Evolutionary conservation across 345 rosid species (phyloP).

Genomic region (Populus tremula): DNA sequence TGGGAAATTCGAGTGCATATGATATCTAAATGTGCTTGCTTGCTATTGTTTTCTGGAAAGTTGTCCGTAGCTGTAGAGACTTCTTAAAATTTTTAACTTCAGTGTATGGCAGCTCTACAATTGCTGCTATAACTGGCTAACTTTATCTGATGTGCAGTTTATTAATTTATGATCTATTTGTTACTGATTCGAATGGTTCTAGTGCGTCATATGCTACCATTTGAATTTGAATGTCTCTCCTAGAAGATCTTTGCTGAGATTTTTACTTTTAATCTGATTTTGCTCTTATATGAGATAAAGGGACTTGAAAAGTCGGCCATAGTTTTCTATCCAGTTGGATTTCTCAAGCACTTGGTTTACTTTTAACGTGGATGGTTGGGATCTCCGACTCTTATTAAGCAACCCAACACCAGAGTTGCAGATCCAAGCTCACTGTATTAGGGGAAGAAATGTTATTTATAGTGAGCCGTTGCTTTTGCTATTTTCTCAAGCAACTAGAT

Average conservation of each 20-base stretch:
- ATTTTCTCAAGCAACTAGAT: too few relatives aligned
- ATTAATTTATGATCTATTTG: constrained; percentile 21
- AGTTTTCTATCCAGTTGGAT: too few relatives aligned
- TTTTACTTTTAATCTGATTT: background rate
- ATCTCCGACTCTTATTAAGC: too few relatives aligned
- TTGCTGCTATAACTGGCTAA: constrained; percentile 43
- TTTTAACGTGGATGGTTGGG: too few relatives aligned
- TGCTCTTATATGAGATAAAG: background rate
- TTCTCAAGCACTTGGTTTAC: too few relatives aligned
- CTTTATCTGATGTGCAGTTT: constrained; percentile 46
- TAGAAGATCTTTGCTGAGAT: background rate
- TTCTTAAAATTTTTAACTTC: constrained; percentile 8
- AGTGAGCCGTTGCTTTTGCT: too few relatives aligned
- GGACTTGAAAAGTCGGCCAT: background rate
- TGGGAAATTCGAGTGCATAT: constrained; percentile 36
- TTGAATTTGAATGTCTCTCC: background rate
- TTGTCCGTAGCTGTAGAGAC: constrained; percentile 31
- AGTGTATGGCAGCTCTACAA: constrained; percentile 24
- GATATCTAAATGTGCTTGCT: constrained; percentile 25
- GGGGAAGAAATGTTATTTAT: too few relatives aligned
- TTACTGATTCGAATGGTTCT: background rate
- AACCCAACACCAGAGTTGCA: too few relatives aligned
- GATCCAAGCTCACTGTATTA: too few relatives aligned
- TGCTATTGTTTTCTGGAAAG: constrained; percentile 21
- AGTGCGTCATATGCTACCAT: background rate